Base-by-base conservation (phyloP, 495 filamentous ascomycete species). In the Corynascus novoguineensis region DNA sequence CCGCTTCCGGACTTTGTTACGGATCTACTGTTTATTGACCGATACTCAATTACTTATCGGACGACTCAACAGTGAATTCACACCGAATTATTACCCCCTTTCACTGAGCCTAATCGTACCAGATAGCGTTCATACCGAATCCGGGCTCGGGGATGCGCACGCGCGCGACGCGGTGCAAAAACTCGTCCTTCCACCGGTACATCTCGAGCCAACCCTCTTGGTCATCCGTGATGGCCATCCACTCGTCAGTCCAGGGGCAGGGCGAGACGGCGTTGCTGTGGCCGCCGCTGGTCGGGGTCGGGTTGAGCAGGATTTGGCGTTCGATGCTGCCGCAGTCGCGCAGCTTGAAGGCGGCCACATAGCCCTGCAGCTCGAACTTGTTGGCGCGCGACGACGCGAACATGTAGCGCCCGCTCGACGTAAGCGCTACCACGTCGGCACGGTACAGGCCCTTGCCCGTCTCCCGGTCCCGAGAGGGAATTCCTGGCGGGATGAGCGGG, bases 121-220 rank as follows among this genome's bases (percentile, higher is more conserved):
- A 92, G 63, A 92, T 89, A 31, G 87, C 89, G 74, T 93, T 92
- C 88, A 92, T 92, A 1, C 86, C 87, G 71, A 91, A 92, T 47
- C 89, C 89, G 42, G 84, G 86, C 73, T 93, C 88, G 14, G 83
- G 81, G 50, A 93, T 84, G 62, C 86, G 81, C 57, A 84, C 79
- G 52, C 85, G 77, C 19, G 88, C 89, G 28, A 92, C 88, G 17
- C 89, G 76, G 11, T 81, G 83, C 53, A 93, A 63, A 60, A 84
- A 87, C 78, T 90, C 89, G 37, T 90, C 85, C 60, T 82, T 75
- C 83, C 86, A 93, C 32, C 87, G 75, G 64, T 91, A 92, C 60
- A 93, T 88, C 76, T 92, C 88, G n/a, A 93, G 68, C 71, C 84
- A 90, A 4, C 88, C 89, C 53, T 88, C 80, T 74, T 91, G 85